Conservation (phyloP, 371 early-diverging fungal genomes). For the Zancudomyces culisetae region DNA sequence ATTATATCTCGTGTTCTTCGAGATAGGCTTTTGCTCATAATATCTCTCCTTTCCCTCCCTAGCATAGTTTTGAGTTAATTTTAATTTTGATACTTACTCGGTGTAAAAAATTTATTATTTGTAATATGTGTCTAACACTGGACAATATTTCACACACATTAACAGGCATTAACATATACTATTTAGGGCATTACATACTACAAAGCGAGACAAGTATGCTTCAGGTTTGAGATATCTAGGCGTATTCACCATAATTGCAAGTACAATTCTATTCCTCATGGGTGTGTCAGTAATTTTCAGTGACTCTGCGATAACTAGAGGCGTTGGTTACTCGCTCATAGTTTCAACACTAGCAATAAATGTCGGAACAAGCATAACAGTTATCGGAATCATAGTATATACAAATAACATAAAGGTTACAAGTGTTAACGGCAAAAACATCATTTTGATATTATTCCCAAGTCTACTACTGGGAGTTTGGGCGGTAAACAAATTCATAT, state of each 20-base stretch:
- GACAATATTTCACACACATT: too few species aligned
- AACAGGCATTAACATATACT: too few species aligned
- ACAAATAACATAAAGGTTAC: neutral
- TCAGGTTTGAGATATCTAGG: neutral
- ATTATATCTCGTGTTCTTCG: too few species aligned
- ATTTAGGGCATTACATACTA: neutral
- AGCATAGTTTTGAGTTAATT: too few species aligned
- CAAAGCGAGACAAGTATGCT: neutral
- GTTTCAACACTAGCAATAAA: neutral
- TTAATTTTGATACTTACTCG: too few species aligned
- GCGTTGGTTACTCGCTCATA: slow-evolving; percentile 1
- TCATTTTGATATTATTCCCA: neutral
- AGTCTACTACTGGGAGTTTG: neutral
- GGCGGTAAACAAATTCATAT: neutral
- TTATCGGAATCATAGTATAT: neutral
- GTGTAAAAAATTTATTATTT: too few species aligned
- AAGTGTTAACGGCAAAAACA: neutral
- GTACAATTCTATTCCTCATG: neutral
- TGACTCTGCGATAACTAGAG: neutral
- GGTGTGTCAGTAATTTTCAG: slow-evolving; percentile 1
- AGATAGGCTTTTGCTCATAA: too few species aligned
- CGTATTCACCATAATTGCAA: neutral
- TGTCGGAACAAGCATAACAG: neutral
- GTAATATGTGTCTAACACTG: too few species aligned
- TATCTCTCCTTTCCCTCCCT: too few species aligned